phyloP scores from a whole-genome alignment of 352 stramenopile species.

The Phytophthora citrophthora region DNA sequence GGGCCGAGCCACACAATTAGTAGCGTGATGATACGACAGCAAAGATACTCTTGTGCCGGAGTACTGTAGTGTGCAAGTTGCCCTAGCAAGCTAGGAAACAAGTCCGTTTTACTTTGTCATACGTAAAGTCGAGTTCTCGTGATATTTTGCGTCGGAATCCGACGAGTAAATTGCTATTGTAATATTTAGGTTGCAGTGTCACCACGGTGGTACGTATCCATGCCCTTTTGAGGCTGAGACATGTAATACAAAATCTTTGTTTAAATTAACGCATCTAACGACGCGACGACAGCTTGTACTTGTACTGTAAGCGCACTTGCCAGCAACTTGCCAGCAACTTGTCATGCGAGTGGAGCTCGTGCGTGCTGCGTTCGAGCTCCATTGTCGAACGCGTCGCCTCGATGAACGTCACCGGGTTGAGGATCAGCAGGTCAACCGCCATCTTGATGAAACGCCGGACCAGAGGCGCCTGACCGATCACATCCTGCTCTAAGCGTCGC shows the following conservation, averaged over 20 bases:
- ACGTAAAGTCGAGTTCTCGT: too few relatives aligned
- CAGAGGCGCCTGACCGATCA: conserved; percentile 10
- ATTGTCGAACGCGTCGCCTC: background rate
- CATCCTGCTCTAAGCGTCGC: conserved; percentile 1
- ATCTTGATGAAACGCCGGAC: conserved; percentile 19
- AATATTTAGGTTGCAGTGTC: conserved; percentile 32
- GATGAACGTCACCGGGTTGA: too few relatives aligned
- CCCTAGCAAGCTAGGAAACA: too few relatives aligned
- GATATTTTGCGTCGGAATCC: too few relatives aligned
- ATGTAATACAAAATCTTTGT: conserved; percentile 25
- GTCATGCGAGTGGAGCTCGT: too few relatives aligned
- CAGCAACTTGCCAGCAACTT: too few relatives aligned
- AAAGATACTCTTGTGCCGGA: conserved; percentile 1
- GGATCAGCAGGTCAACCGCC: background rate
- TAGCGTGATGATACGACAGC: conserved; percentile 2
- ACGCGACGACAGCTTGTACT: conserved; percentile 6
- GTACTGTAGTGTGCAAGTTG: too few relatives aligned
- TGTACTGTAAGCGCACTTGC: background rate
- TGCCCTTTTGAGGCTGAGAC: conserved; percentile 32
- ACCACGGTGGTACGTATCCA: conserved; percentile 18
- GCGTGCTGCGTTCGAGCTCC: too few relatives aligned
- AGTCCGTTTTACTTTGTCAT: background rate
- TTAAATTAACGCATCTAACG: background rate
- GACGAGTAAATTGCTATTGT: conserved; percentile 14
- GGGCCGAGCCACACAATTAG: conserved; percentile 4